phyloP scores from a whole-genome alignment of 345 rosid species.

The Durio zibethinus region DNA sequence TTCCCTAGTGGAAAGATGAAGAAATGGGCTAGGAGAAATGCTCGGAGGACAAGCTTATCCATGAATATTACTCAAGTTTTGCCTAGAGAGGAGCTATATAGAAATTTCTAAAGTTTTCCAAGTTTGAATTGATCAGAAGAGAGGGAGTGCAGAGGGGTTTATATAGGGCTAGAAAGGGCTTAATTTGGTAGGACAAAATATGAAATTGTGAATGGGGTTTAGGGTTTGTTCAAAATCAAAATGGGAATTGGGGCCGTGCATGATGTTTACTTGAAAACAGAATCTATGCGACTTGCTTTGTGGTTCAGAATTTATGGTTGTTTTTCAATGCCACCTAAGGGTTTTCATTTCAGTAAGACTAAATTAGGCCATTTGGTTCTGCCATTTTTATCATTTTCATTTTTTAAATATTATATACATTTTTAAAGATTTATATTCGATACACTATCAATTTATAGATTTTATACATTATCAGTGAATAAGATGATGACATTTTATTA shows the following conservation, averaged over 20 bases:
- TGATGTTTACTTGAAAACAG: conserved; percentile 29
- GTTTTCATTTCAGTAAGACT: neutral
- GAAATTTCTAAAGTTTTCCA: neutral
- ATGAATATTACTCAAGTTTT: conserved; percentile 8
- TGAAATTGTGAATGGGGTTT: neutral
- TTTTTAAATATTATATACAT: no score
- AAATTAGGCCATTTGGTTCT: conserved; percentile 2
- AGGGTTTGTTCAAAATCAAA: neutral
- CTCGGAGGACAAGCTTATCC: conserved; percentile 24
- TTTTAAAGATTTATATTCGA: no score
- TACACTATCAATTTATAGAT: no score
- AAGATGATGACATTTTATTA: no score
- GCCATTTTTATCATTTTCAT: neutral
- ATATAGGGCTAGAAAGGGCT: neutral
- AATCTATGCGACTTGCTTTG: conserved; percentile 15
- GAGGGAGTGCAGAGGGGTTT: neutral
- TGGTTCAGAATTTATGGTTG: conserved; percentile 2
- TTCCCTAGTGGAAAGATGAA: conserved; percentile 8
- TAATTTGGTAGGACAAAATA: neutral
- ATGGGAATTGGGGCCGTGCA: conserved; percentile 25
- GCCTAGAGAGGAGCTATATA: neutral
- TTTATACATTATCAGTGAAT: no score
- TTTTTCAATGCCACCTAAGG: conserved; percentile 3
- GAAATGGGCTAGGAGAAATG: conserved; percentile 13
- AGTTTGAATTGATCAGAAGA: neutral